These are phyloP conservation scores for Xylaria scruposa DNA, from an alignment of 495 filamentous ascomycete genomes.

Conservation along the genomic window DNA sequence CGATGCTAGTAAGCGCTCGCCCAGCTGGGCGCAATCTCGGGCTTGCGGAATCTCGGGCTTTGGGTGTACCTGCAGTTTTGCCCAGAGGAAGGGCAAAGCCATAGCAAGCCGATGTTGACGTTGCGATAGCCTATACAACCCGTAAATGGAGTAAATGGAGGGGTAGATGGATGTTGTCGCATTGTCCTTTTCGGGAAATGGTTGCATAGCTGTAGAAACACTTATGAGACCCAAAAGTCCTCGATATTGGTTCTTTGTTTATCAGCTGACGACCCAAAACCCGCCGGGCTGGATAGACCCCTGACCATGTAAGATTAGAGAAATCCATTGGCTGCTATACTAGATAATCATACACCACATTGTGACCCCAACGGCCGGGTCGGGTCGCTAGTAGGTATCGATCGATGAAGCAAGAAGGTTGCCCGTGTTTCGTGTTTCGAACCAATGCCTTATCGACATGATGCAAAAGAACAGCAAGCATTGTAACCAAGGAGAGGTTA, in stretches of 20 bases:
- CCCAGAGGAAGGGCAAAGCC: not conserved
- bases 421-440: not conserved
- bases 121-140: not conserved
- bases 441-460: conserved; percentile 3
- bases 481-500: not conserved
- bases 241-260: conserved; percentile 22
- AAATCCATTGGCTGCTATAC: conserved; percentile 9
- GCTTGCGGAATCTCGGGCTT: conserved; percentile 6
- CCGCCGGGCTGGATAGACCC: conserved; percentile 25
- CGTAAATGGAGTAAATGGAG: not conserved
- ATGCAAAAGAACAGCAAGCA: not conserved
- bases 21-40: conserved; percentile 23
- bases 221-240: conserved; percentile 10
- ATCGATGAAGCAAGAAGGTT: conserved; percentile 1
- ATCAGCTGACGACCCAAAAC: conserved; percentile 21
- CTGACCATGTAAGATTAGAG: conserved; percentile 22
- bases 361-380: conserved; percentile 14
- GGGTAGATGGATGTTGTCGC: not conserved
- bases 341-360: conserved; percentile 5
- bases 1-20: conserved; percentile 18
- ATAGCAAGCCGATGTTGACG: not conserved
- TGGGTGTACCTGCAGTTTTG: not conserved
- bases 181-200: conserved; percentile 14
- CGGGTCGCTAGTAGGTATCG: conserved; percentile 16
- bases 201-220: conserved; percentile 8